Base-by-base conservation (phyloP, 2,329 filamentous ascomycete species). In the Septoria petroselini region DNA sequence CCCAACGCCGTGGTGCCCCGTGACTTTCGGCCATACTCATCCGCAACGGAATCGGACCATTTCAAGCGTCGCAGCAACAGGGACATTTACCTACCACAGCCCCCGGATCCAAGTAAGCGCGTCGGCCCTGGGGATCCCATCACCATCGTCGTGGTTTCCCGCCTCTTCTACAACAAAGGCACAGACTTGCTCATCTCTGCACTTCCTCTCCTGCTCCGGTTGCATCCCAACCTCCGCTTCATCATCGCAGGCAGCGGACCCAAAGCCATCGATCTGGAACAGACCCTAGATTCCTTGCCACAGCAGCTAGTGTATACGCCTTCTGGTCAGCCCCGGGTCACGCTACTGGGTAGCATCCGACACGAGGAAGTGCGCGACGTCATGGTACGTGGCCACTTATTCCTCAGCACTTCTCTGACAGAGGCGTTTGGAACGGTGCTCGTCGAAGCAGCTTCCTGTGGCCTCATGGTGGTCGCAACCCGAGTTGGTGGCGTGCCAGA, bases 371-470 rank as follows among this genome's bases (percentile, higher is more conserved):
- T 98, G 12, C 84, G 93, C 57, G 89, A 97, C 66, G 91, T 98
- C 55, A 98, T 98, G 93, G 85, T 96, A 14, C 83, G 88, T 47
- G 93, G 93, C 0, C 91, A 98, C 66, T 95, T 98, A 57, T 97
- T 97, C 66, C 81, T 98, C 1, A 91, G 97, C 65, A 93, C 93
- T 0, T 94, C 87, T 49, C 76, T 98, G 40, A 98, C 93, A 0
- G 93, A 98, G 69, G 93, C 93, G 0, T 98, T 98, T 62, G 93
- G 93, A 17, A 98, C 93, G 0, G 93, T 98, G 55, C 91, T 98
- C 48, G 94, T 98, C 23, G 93, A 98, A 71, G 93, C 93, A 5
- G 93, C 93, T 23, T 93, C 86, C 58, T 98, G 93, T 65, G 94
- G 94, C 1, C 74, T 98, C 1, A 97, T 97, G 64, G 90, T 98